These are phyloP conservation scores for Fagopyrum tataricum DNA, from an alignment of 148 eudicot species.

Conservation along the genomic window DNA sequence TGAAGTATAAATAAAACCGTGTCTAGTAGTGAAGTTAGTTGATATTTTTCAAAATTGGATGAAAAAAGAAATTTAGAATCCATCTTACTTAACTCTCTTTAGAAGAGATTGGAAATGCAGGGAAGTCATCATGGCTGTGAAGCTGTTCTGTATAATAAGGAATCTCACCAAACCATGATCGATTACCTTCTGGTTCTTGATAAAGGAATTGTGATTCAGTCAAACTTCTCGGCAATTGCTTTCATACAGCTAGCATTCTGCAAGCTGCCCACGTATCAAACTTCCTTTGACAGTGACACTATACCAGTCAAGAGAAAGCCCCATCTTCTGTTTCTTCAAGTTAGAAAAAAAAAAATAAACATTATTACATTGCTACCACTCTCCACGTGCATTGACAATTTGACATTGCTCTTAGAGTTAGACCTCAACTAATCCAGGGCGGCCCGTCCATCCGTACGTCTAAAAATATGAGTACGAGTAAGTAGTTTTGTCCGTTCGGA, in stretches of 20 bases:
- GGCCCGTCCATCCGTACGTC: too few relatives aligned
- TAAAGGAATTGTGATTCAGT: neutral
- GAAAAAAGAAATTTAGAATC: too few relatives aligned
- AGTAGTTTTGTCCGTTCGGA: too few relatives aligned
- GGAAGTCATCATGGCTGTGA: slow-evolving; percentile 5
- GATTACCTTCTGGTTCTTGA: neutral
- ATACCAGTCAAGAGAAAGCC: neutral
- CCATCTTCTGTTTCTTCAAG: neutral
- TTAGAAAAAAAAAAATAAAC: neutral
- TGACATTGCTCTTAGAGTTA: too few relatives aligned
- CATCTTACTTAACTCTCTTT: too few relatives aligned
- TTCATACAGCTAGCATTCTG: neutral
- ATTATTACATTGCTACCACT: too few relatives aligned
- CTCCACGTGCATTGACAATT: too few relatives aligned
- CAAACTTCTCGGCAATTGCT: neutral
- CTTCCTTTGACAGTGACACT: slow-evolving; percentile 5
- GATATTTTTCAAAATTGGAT: too few relatives aligned
- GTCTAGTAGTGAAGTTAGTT: too few relatives aligned
- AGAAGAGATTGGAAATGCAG: neutral
- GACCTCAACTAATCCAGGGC: too few relatives aligned
- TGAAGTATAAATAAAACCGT: too few relatives aligned
- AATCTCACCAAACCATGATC: neutral
- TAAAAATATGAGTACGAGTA: too few relatives aligned
- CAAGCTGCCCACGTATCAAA: neutral
- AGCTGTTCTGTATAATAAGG: neutral